A percentile compares a stretch with the other conserved stretches of the same genome.
Evolutionary conservation across 2,329 filamentous ascomycete genomes (phyloP).

Genomic region (Exophiala aquamarina): DNA sequence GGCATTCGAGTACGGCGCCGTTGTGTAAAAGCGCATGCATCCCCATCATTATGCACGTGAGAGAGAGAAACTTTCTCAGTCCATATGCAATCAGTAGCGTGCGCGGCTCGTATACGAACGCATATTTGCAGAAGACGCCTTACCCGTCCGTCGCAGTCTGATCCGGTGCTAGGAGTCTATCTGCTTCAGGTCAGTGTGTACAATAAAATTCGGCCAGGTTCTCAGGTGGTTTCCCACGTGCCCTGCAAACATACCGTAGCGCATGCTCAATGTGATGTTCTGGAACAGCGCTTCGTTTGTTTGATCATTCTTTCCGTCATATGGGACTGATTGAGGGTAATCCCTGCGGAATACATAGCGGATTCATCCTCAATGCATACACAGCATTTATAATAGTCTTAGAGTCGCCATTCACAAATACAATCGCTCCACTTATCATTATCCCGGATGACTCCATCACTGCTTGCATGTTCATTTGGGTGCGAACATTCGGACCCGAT

Average conservation of each 20-base stretch:
- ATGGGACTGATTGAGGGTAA: conserved; percentile 3
- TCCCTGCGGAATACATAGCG: conserved; percentile 8
- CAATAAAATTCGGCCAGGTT: no score
- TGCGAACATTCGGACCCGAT: conserved; percentile 1
- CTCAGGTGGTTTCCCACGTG: conserved; percentile 2
- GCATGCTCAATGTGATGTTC: conserved; percentile 19
- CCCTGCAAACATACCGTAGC: conserved; percentile 10
- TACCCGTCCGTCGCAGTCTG: no score
- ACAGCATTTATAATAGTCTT: conserved; percentile 9
- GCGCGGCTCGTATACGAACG: conserved; percentile 18
- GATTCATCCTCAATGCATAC: conserved; percentile 11
- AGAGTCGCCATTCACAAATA: neutral
- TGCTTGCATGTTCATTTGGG: conserved; percentile 19
- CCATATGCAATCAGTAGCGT: conserved; percentile 16
- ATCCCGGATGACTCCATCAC: conserved; percentile 17
- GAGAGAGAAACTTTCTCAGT: conserved; percentile 5
- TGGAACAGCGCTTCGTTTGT: conserved; percentile 15
- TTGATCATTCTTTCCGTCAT: conserved; percentile 5
- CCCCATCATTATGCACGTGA: conserved; percentile 13
- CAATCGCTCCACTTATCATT: conserved; percentile 13
- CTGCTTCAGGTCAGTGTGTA: no score
- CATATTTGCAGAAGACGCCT: no score
- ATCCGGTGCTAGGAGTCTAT: conserved; percentile 5
- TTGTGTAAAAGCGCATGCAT: conserved; percentile 17
- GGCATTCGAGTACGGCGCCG: conserved; percentile 14